Evolutionary conservation across 805 yeast genomes (phyloP).

Genomic region (Yueomyces sp.): DNA sequence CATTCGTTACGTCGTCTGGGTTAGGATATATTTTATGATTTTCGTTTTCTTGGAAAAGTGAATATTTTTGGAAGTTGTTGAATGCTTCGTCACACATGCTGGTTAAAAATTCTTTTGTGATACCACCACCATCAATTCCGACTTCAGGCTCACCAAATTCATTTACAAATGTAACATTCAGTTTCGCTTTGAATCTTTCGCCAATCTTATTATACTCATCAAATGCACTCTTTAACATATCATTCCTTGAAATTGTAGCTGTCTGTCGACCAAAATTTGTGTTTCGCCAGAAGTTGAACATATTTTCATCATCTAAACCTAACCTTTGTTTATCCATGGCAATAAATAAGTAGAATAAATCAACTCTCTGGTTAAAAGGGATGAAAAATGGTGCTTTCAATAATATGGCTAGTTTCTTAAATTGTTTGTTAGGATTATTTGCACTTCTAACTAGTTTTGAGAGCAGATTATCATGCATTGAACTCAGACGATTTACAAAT

Average conservation of each 20-base stretch:
- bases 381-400: conserved; percentile 66
- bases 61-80: conserved; percentile 19
- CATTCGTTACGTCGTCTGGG: conserved; percentile 4
- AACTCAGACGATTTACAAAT: not conserved
- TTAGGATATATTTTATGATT: conserved; percentile 59
- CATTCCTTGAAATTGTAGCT: conserved; percentile 56
- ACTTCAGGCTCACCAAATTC: conserved; percentile 64
- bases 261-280: conserved; percentile 10
- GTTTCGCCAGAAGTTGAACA: conserved; percentile 5
- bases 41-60: conserved; percentile 31
- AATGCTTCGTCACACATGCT: conserved; percentile 61
- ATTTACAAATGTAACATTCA: conserved; percentile 57
- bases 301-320: conserved; percentile 7
- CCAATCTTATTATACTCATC: conserved; percentile 42
- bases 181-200: conserved; percentile 38
- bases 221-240: conserved; percentile 65
- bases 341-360: conserved; percentile 52
- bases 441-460: not conserved
- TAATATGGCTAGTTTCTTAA: conserved; percentile 36
- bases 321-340: conserved; percentile 33
- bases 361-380: conserved; percentile 62
- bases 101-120: conserved; percentile 82
- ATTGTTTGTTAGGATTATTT: conserved; percentile 8
- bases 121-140: conserved; percentile 95
- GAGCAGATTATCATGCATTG: not conserved